Base-by-base conservation (phyloP, 371 early-diverging fungal species). In the Gilbertella persicaria region DNA sequence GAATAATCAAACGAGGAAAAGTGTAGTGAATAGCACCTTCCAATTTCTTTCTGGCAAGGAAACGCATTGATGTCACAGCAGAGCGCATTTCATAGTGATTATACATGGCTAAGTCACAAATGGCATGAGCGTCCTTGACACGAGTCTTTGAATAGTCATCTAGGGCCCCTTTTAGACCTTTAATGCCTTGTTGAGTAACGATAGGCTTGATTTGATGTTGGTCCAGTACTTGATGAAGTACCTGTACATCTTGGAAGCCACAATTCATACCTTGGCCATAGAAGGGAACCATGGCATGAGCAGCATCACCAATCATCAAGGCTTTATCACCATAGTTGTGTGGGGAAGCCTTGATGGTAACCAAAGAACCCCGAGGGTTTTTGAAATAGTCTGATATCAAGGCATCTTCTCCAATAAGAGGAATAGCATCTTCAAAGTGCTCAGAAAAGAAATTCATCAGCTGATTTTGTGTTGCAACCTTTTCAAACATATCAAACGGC, bases 201-300 rank as follows among this genome's bases (percentile, higher is more conserved):
- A 58, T 26, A 19, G 72, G 64, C 5, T 64, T 47, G 16, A 86
- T 78, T 23, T 75, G 41, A 44, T 85, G 80, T 30, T 73, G 60
- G 29, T 80, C 81, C 36, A 94, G 56, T 12, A 92, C 75, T 17
- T 79, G 58, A 53, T 91, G 85, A 4, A 98, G 78, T 16, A 86
- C 84, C 35, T 85, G 78, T 14, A 93, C 83, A 58, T 98, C 99
- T 66, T 98, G 95, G 56, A 98, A 95, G 1, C 99, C 99, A 72
- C 95, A 94, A 70, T 98, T 98, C 97, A 98, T 96, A 3, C 98
- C 98, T 60, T 95, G 92, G 5, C 92, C 94, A 43, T 91, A 98
- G 62, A 98, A 98, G 5, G 98, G 98, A 0, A 98, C 97, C 96
- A 97, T 97, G 21, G 94, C 92, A 63, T 98, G 98, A 0, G 98